Evolutionary conservation across 805 yeast genomes (phyloP).

Genomic region (Lipomyces spencermartinsiae): DNA sequence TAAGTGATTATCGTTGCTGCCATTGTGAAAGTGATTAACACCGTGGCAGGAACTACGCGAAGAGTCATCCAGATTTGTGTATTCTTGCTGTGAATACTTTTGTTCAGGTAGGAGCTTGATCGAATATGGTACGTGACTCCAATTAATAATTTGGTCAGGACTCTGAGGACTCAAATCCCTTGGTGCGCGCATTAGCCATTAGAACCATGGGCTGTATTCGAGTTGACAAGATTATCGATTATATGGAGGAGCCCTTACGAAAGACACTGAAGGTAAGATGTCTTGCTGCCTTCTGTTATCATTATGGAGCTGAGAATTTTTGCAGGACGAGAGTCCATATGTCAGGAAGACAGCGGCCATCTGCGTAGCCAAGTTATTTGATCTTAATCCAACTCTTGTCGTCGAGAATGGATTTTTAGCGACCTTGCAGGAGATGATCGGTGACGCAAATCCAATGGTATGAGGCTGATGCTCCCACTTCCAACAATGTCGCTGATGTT

Average conservation of each 20-base stretch:
- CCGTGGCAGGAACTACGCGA: constrained; percentile 77
- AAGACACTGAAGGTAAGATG: constrained; percentile 63
- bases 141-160: constrained; percentile 53
- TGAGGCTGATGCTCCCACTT: background rate
- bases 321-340: constrained; percentile 87
- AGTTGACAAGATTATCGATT: constrained; percentile 93
- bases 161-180: constrained; percentile 94
- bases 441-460: constrained; percentile 92
- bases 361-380: constrained; percentile 94
- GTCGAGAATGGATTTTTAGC: constrained; percentile 85
- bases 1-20: constrained; percentile 16
- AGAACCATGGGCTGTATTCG: constrained; percentile 99
- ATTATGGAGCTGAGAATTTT: background rate
- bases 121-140: background rate
- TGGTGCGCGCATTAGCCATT: constrained; percentile 93
- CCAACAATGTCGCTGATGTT: background rate
- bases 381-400: constrained; percentile 78
- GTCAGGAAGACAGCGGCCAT: constrained; percentile 98
- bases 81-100: constrained; percentile 96
- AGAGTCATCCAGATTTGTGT: constrained; percentile 92
- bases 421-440: constrained; percentile 67
- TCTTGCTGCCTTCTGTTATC: background rate
- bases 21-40: background rate
- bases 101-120: constrained; percentile 56
- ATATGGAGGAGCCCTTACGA: constrained; percentile 86